Evolutionary conservation across 2,329 filamentous ascomycete species (phyloP).

Genomic region (Claviceps arundinis): DNA sequence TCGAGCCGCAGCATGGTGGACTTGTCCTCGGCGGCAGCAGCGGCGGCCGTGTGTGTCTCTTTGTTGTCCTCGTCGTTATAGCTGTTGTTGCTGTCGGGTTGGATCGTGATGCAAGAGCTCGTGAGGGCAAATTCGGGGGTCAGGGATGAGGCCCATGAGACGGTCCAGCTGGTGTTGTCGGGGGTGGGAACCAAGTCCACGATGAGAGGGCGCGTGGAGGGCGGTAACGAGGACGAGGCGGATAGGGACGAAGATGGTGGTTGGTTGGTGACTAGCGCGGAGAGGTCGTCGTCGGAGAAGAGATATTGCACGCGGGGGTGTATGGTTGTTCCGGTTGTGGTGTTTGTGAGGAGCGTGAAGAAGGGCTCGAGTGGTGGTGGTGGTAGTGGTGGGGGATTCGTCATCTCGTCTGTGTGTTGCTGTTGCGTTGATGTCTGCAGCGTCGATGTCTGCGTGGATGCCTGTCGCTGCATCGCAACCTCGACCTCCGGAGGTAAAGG

Average conservation of each 20-base stretch:
- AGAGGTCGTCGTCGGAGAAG: constrained; percentile 82
- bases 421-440: background rate
- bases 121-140: constrained; percentile 58
- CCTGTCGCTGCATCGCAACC: background rate
- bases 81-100: constrained; percentile 20
- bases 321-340: constrained; percentile 56
- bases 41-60: background rate
- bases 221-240: constrained; percentile 40
- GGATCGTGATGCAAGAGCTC: constrained; percentile 28
- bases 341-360: constrained; percentile 74
- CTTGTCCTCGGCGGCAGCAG: constrained; percentile 12
- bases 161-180: constrained; percentile 31
- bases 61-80: background rate
- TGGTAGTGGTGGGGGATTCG: background rate
- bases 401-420: background rate
- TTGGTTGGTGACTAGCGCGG: constrained; percentile 52
- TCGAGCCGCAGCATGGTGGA: constrained; percentile 22
- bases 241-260: constrained; percentile 28
- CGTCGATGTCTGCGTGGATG: background rate
- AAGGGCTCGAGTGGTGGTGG: constrained; percentile 53
- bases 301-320: constrained; percentile 87
- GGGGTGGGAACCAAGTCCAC: constrained; percentile 37
- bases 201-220: constrained; percentile 34
- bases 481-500: background rate
- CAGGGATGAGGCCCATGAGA: constrained; percentile 60